Percentiles rank a stretch among this genome's conserved stretches.
Evolutionary conservation across 768 basidiomycete genomes (phyloP).

Genomic region (Podaxis sp.): DNA sequence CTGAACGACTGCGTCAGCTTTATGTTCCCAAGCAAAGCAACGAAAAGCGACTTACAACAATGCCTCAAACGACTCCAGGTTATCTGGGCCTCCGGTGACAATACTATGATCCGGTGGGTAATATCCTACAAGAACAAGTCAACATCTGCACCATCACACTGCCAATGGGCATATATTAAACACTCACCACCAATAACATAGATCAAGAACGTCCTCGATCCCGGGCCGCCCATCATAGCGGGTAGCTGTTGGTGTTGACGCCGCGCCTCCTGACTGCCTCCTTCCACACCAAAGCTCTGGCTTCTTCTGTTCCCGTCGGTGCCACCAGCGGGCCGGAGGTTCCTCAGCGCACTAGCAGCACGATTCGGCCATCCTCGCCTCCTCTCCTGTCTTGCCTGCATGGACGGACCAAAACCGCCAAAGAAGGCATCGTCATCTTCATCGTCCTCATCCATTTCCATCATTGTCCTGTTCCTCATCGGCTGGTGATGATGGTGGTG

Average conservation of each 20-base stretch:
- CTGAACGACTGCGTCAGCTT: slow-evolving; percentile 31
- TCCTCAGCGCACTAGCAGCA: slow-evolving; percentile 62
- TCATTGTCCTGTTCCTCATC: slow-evolving; percentile 12
- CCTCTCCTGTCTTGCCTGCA: slow-evolving; percentile 9
- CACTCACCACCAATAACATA: slow-evolving; percentile 81
- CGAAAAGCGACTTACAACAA: slow-evolving; percentile 50
- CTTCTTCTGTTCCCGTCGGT: slow-evolving; percentile 6
- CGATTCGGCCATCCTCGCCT: slow-evolving; percentile 53
- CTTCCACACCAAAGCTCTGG: slow-evolving; percentile 14
- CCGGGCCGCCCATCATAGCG: slow-evolving; percentile 23
- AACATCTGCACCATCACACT: not conserved
- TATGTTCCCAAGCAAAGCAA: slow-evolving; percentile 13
- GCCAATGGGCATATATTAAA: slow-evolving; percentile 1
- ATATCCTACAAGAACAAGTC: slow-evolving; percentile 55
- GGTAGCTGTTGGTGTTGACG: slow-evolving; percentile 12
- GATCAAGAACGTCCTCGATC: slow-evolving; percentile 80
- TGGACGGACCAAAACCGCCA: slow-evolving; percentile 11
- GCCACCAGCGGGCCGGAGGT: slow-evolving; percentile 40
- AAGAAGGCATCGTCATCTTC: slow-evolving; percentile 12
- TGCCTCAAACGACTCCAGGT: slow-evolving; percentile 78
- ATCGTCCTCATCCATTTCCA: slow-evolving; percentile 13
- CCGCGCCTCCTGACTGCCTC: slow-evolving; percentile 21
- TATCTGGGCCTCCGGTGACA: slow-evolving; percentile 71
- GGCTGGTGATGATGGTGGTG: not conserved
- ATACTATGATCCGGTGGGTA: slow-evolving; percentile 90